phyloP scores from a whole-genome alignment of 2,329 filamentous ascomycete genomes.

The Decorospora gaudefroyi region DNA sequence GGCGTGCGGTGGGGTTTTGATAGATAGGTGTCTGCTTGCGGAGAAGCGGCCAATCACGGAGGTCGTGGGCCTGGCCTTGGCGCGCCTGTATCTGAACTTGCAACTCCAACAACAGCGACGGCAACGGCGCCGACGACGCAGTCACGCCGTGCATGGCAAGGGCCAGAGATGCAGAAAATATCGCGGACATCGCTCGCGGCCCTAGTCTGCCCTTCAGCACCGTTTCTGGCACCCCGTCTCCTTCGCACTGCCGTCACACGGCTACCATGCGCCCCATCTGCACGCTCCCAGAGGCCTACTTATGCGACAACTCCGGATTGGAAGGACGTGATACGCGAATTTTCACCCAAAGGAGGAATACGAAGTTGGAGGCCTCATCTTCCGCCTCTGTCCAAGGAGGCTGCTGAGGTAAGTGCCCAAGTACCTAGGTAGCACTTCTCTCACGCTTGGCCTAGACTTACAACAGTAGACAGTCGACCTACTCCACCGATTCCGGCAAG shows the following conservation, averaged over 20 bases:
- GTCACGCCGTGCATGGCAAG: too few species aligned
- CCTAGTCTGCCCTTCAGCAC: conserved; percentile 42
- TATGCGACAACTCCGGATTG: conserved; percentile 22
- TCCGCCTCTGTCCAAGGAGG: background rate
- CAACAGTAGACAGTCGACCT: conserved; percentile 8
- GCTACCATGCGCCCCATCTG: conserved; percentile 10
- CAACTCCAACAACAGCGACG: too few species aligned
- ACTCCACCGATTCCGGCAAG: conserved; percentile 22
- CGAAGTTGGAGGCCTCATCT: background rate
- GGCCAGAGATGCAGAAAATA: conserved; percentile 30
- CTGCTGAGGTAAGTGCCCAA: conserved; percentile 3
- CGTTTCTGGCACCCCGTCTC: conserved; percentile 44
- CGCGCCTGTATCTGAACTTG: conserved; percentile 19
- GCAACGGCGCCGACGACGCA: too few species aligned
- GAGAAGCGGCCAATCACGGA: conserved; percentile 36
- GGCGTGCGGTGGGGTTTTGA: conserved; percentile 25
- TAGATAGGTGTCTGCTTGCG: conserved; percentile 43
- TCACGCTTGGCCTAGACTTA: background rate
- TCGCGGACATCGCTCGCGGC: conserved; percentile 35
- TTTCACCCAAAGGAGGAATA: background rate
- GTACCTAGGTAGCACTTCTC: background rate
- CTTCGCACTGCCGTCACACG: conserved; percentile 20
- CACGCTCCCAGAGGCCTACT: conserved; percentile 9
- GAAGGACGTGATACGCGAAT: conserved; percentile 4
- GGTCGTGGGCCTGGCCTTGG: conserved; percentile 17